These are phyloP conservation scores for Sanghuangporus weigelae DNA, from an alignment of 1,284 basidiomycete species.

Conservation along the genomic window DNA sequence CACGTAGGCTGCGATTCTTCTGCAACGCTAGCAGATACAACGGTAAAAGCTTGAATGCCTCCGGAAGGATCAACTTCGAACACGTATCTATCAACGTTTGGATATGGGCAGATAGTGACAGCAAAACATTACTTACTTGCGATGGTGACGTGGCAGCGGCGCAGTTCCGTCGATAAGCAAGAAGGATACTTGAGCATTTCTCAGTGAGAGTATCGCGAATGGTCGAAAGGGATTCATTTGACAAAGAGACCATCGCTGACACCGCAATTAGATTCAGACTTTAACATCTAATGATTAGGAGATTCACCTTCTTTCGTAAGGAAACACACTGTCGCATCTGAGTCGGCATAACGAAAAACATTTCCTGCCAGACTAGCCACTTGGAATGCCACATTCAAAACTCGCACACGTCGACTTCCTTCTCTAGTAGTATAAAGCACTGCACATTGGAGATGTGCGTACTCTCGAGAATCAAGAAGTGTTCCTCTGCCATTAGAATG, in stretches of 20 bases:
- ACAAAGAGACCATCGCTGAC: conserved; percentile 66
- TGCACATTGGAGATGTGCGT: conserved; percentile 88
- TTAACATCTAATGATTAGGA: conserved; percentile 4
- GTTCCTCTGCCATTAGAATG: conserved; percentile 43
- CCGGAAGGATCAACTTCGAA: conserved; percentile 79
- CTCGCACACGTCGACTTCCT: conserved; percentile 83
- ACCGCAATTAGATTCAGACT: conserved; percentile 1
- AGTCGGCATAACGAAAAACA: conserved; percentile 90
- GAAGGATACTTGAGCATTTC: conserved; percentile 76
- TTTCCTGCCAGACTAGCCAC: conserved; percentile 84
- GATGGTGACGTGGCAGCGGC: conserved; percentile 77
- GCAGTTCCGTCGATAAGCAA: conserved; percentile 90
- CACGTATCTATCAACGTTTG: neutral
- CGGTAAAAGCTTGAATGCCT: conserved; percentile 88
- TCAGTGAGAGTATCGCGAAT: conserved; percentile 86
- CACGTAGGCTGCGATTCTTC: conserved; percentile 92
- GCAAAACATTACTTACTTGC: conserved; percentile 54
- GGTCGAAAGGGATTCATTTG: conserved; percentile 59
- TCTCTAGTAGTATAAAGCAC: conserved; percentile 79
- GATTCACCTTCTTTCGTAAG: conserved; percentile 74
- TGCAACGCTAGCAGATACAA: conserved; percentile 81
- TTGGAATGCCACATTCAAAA: conserved; percentile 80
- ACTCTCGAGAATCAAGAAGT: conserved; percentile 68
- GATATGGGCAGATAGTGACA: conserved; percentile 4
- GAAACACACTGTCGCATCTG: conserved; percentile 79